These are phyloP conservation scores for Colletotrichum phormii DNA, from an alignment of 2,329 filamentous ascomycete species.

Conservation along the genomic window DNA sequence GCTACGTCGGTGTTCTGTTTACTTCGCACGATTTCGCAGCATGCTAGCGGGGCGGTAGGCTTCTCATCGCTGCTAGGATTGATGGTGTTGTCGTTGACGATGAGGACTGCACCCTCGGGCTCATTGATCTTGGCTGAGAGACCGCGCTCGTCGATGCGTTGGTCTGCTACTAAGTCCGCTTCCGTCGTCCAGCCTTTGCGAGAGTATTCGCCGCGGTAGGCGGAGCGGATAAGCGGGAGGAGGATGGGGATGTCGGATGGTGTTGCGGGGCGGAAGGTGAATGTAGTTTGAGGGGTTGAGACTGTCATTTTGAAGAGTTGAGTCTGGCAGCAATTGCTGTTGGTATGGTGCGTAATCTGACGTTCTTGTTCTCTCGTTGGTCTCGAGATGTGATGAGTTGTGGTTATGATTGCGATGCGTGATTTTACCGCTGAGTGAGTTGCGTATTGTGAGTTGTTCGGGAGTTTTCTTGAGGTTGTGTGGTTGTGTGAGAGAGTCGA, in stretches of 20 bases:
- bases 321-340: not conserved
- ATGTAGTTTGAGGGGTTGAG: not conserved
- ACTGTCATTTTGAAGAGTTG: not conserved
- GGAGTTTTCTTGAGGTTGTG: not conserved
- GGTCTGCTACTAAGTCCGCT: constrained; percentile 55
- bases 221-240: constrained; percentile 53
- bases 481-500: not conserved
- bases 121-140: constrained; percentile 53
- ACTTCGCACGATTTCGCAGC: constrained; percentile 55
- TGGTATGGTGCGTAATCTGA: too few relatives aligned
- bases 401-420: not conserved
- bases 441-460: not conserved
- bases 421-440: not conserved
- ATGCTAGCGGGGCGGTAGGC: constrained; percentile 48
- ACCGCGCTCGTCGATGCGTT: constrained; percentile 54
- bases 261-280: constrained; percentile 51
- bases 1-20: not conserved
- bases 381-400: not conserved
- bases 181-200: constrained; percentile 60
- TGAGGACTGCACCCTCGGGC: constrained; percentile 50
- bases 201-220: constrained; percentile 56
- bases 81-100: constrained; percentile 45
- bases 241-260: constrained; percentile 46
- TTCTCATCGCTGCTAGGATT: not conserved
- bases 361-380: not conserved